These are phyloP conservation scores for Sporothrix pallida DNA, from an alignment of 2,329 filamentous ascomycete species.

Conservation along the genomic window DNA sequence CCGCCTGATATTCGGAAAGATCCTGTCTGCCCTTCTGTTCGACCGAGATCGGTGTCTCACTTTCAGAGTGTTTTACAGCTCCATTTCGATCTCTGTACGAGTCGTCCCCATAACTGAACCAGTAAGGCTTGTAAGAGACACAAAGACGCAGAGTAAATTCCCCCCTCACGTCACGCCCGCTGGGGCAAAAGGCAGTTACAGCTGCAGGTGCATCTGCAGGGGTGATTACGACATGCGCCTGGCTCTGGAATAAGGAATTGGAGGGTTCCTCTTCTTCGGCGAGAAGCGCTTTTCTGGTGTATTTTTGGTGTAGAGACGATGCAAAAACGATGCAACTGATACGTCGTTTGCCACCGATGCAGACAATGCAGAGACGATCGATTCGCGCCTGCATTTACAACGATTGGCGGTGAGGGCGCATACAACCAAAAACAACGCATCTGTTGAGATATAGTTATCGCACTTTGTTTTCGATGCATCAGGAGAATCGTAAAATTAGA, in stretches of 20 bases:
- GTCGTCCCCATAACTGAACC: no score
- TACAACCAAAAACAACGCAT: neutral
- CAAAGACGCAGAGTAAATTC: neutral
- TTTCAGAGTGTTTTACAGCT: neutral
- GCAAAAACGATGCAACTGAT: no score
- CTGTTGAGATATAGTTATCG: no score
- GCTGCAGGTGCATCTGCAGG: conserved; percentile 3
- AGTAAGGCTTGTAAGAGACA: neutral
- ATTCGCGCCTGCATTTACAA: no score
- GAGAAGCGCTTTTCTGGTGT: neutral
- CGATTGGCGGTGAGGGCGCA: neutral
- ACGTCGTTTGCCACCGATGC: no score
- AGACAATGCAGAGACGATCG: no score
- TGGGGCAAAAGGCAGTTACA: neutral
- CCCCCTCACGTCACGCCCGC: conserved; percentile 12
- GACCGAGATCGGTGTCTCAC: conserved; percentile 4
- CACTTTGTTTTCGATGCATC: no score
- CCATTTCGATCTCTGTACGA: no score
- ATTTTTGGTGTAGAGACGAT: neutral
- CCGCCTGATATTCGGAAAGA: neutral
- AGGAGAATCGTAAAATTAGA: no score
- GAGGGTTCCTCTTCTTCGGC: conserved; percentile 21
- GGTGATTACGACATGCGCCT: conserved; percentile 21
- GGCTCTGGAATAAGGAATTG: neutral
- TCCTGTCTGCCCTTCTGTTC: neutral